Percentiles rank a stretch among this genome's conserved stretches.
Evolutionary conservation across 768 basidiomycete genomes (phyloP).

Genomic region (Lactarius sanguifluus): DNA sequence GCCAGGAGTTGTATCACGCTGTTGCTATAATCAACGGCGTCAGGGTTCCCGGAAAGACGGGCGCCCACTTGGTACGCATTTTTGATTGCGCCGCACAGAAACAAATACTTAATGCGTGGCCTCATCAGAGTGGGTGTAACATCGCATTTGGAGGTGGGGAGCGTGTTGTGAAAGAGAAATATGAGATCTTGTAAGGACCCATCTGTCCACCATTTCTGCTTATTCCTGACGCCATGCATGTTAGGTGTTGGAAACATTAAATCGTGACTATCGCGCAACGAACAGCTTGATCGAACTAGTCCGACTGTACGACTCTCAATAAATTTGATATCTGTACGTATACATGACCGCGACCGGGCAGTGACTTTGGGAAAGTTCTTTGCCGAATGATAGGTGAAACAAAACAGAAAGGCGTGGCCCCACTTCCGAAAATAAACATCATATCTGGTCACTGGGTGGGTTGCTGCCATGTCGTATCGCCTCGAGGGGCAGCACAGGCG

Average conservation of each 20-base stretch:
- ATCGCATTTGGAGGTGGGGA: conserved; percentile 33
- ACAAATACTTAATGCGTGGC: conserved; percentile 18
- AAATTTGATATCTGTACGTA: background rate
- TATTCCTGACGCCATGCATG: conserved; percentile 3
- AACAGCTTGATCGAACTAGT: background rate
- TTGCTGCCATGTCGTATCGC: conserved; percentile 35
- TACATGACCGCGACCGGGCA: background rate
- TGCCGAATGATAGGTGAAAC: background rate
- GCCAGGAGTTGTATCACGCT: conserved; percentile 67
- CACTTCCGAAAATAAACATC: background rate
- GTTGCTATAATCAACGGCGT: conserved; percentile 50
- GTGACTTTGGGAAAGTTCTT: background rate
- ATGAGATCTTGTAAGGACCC: conserved; percentile 45
- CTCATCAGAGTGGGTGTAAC: conserved; percentile 13
- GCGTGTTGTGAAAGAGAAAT: conserved; percentile 40
- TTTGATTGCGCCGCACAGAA: conserved; percentile 40
- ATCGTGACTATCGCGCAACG: background rate
- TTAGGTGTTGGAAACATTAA: conserved; percentile 41
- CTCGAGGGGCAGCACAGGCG: conserved; percentile 56
- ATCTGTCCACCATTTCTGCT: background rate
- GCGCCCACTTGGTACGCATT: conserved; percentile 56
- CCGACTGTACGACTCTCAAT: background rate
- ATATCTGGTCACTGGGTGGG: conserved; percentile 10
- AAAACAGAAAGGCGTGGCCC: background rate
- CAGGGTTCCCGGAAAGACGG: conserved; percentile 72